Evolutionary conservation across 441 rosid species (phyloP), one percentile per base, ranked within the genome.

Genomic region (Eutrema salsugineum): DNA sequence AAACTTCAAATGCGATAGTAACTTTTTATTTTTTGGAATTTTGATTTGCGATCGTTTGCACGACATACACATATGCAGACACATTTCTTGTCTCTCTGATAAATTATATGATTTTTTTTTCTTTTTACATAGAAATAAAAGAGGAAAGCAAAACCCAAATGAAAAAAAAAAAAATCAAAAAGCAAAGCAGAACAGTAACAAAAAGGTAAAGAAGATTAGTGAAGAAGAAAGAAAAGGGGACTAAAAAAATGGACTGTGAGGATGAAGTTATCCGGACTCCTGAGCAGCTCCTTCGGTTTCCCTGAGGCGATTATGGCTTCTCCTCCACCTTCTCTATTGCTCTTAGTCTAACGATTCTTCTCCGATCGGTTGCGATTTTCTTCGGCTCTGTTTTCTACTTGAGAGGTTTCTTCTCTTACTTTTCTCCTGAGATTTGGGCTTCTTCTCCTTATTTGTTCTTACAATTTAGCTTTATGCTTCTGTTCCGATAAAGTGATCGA

Each of bases 331-430:
- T 46, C 65, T 35, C 50, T 63, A 0, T 71, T 8, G 20, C 43
- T 64, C 39, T 42, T 73, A 73, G 48, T 58, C 72, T 16, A 53
- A 39, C 32, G 15, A 30, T 2, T 42, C 47, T 67, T 51, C 78
- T 59, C 68, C 68, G 38, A 39, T 66, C 78, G 33, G 0, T 10
- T 3, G 20, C 14, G 36, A n/a, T 28, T 10, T 24, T n/a, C 38
- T 30, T 4, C 65, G 36, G 11, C 56, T 47, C 49, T 70, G 39
- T 16, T 4, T 47, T 8, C 35, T 48, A 6, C 22, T 44, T 44
- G 38, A 73, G 78, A 67, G 32, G 30, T 70, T 70, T 66, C 30
- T 66, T 50, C 63, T 66, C 67, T 58, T 65, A 36, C 35, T 32
- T 43, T 43, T 7, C 61, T 50, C 62, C 47, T 65, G 36, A 73